A percentile compares a stretch with the other conserved stretches of the same genome.
These are phyloP conservation scores for Dipteronia sinensis DNA, from an alignment of 345 rosid species.

Conservation along the genomic window DNA sequence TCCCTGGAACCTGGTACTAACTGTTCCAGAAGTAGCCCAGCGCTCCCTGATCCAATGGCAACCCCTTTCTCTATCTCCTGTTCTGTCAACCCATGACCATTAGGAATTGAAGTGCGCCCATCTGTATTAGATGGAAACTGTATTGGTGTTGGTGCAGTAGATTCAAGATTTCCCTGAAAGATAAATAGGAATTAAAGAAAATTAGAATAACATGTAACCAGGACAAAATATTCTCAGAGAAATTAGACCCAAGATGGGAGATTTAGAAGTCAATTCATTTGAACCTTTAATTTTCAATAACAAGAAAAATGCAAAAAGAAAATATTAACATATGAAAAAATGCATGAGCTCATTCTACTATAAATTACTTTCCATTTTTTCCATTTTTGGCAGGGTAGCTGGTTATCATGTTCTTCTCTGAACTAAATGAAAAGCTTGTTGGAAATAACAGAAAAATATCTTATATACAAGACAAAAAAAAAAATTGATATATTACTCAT, in stretches of 20 bases:
- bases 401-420: not conserved
- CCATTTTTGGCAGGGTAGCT: not conserved
- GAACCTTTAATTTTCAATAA: not conserved
- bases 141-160: conserved; percentile 25
- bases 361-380: not conserved
- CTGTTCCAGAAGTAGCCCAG: conserved; percentile 39
- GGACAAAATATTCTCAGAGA: not conserved
- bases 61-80: conserved; percentile 31
- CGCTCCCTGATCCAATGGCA: conserved; percentile 24
- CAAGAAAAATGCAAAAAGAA: not conserved
- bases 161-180: conserved; percentile 47
- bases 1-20: conserved; percentile 38
- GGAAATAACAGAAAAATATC: not conserved
- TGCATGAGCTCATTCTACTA: not conserved
- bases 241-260: not conserved
- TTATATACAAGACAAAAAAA: not conserved
- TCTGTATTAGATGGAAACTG: conserved; percentile 29
- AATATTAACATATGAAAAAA: not conserved
- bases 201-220: not conserved
- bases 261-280: not conserved
- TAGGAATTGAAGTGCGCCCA: conserved; percentile 24
- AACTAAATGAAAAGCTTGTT: not conserved
- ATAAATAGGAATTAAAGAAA: conserved; percentile 8
- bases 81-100: conserved; percentile 40
- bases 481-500: not conserved